phyloP scores from a whole-genome alignment of 2,329 filamentous ascomycete genomes.

The Lasiodiplodia citricola region DNA sequence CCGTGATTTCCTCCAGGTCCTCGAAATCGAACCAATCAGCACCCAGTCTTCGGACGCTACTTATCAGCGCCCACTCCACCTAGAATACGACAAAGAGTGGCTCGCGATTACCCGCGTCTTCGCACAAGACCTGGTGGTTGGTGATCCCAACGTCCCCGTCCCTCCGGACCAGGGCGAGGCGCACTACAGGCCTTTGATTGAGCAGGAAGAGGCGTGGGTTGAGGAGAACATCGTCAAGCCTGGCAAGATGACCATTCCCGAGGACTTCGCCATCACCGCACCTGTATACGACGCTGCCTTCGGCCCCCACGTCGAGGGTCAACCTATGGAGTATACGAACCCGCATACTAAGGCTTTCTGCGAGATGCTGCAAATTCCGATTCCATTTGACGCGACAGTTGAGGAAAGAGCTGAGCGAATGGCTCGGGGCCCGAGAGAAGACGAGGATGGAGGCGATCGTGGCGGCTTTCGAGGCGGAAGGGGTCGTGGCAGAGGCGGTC shows the following conservation, averaged over 20 bases:
- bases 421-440: slow-evolving; percentile 58
- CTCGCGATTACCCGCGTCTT: slow-evolving; percentile 90
- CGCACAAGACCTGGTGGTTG: slow-evolving; percentile 61
- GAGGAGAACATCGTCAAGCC: slow-evolving; percentile 71
- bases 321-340: slow-evolving; percentile 82
- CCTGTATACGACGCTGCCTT: slow-evolving; percentile 67
- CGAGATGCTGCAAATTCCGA: slow-evolving; percentile 74
- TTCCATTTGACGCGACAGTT: slow-evolving; percentile 74
- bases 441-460: slow-evolving; percentile 30
- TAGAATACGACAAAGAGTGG: slow-evolving; percentile 93
- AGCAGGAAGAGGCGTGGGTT: slow-evolving; percentile 77
- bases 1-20: slow-evolving; percentile 81
- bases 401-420: slow-evolving; percentile 63
- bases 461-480: slow-evolving; percentile 34
- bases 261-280: slow-evolving; percentile 79
- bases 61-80: slow-evolving; percentile 57
- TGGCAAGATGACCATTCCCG: slow-evolving; percentile 70
- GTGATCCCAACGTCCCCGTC: slow-evolving; percentile 57
- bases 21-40: slow-evolving; percentile 57
- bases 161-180: slow-evolving; percentile 70
- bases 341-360: slow-evolving; percentile 87
- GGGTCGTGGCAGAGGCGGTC: slow-evolving; percentile 34
- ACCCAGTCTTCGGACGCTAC: slow-evolving; percentile 33
- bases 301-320: slow-evolving; percentile 64
- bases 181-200: slow-evolving; percentile 70